Base-by-base conservation (phyloP, 2,329 filamentous ascomycete species). In the Penicillium sp. region DNA sequence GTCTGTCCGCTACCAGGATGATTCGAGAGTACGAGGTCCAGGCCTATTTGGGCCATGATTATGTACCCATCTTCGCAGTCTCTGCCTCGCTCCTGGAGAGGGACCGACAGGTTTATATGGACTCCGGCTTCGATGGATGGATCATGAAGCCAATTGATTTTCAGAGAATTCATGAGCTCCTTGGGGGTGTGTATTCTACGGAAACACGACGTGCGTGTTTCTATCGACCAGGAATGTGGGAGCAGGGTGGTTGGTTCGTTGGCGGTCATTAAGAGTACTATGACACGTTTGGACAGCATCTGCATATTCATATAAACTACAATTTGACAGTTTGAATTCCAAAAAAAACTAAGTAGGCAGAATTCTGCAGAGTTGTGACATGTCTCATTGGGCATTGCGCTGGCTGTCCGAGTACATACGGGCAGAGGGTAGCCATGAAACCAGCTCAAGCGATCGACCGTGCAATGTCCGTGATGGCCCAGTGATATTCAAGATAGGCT, bases 121-220 rank as follows among this genome's bases (percentile, higher is more conserved):
- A 90, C 48, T 87, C 87, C 13, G 92, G 92, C 0, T 96, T 96
- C 67, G 92, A 96, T 67, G 92, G 89, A n/a, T 96, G 92, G 92
- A 92, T 96, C 25, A 78, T 96, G 57, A 96, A 96, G 71, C 92
- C 92, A 0, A 90, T 96, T 48, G 88, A 94, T 62, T 96, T 96
- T 72, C 86, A 87, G 66, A 84, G 92, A 8, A 81, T 96, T 0
- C 85, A 86, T 63, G 82, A 83, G 35, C 80, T 96, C 7, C 82
- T 96, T 58, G 75, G 80, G 0, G 92, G 91, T 1, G 90, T 95
- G 42, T 82, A 86, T 2, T 83, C 91, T 49, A 78, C 83, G 0
- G 77, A 84, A 0, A 78, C 83, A 0, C 83, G 91, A 19, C 76
- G 84, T 19, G 75, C 81, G n/a, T 88, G 86, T 67, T 72, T 93